Percentiles rank a stretch among this genome's conserved stretches.
phyloP scores from a whole-genome alignment of 345 rosid genomes.

The Aegle marmelos region DNA sequence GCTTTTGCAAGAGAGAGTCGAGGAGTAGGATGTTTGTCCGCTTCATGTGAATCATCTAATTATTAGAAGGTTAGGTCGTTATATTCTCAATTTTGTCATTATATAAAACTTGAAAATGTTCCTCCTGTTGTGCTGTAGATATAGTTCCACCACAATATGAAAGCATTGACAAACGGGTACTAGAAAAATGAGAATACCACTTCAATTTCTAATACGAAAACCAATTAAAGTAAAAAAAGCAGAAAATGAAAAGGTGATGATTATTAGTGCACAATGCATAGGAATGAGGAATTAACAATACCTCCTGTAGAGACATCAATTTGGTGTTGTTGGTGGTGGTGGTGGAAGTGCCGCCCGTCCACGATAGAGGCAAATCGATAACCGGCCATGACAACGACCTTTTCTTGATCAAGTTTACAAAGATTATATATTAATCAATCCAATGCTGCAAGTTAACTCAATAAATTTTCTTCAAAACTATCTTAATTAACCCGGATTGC shows the following conservation, averaged over 20 bases:
- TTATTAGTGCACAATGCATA: background rate
- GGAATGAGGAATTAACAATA: background rate
- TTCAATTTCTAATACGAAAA: no score
- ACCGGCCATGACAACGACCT: slow-evolving; percentile 18
- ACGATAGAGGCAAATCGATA: slow-evolving; percentile 3
- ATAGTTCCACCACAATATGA: no score
- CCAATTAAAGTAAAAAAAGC: no score
- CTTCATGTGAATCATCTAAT: background rate
- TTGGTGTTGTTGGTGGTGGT: slow-evolving; percentile 8
- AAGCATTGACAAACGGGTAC: no score
- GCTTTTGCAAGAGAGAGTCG: background rate
- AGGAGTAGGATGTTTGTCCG: background rate
- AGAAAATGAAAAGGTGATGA: background rate
- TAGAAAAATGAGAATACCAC: no score
- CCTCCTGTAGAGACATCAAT: background rate
- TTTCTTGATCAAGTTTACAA: background rate
- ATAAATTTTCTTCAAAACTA: background rate
- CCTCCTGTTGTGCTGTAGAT: no score
- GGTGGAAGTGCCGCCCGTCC: slow-evolving; percentile 23
- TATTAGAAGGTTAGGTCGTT: no score
- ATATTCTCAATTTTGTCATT: no score
- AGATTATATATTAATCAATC: background rate
- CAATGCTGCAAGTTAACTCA: slow-evolving; percentile 3
- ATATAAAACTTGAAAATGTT: no score
- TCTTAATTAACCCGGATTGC: background rate